Evolutionary conservation across 2,329 filamentous ascomycete genomes (phyloP), one percentile per base, ranked within the genome.

Genomic region (Bipolaris victoriae): DNA sequence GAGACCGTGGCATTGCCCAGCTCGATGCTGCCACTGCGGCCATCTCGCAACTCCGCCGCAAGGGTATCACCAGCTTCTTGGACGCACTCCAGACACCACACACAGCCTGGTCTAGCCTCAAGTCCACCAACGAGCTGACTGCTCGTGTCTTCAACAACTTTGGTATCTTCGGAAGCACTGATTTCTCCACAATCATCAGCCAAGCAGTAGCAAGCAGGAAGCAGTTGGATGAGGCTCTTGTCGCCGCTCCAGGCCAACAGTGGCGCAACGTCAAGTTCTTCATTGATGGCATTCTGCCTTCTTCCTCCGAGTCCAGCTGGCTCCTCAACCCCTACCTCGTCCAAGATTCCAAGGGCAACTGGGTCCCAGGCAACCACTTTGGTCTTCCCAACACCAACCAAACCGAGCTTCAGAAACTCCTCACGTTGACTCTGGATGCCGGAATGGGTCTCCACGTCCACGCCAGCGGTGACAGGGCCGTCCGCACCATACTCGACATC

Each of bases 261-360:
- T 53, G 50, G 50, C 50, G 41, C 7, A 39, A 40, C 20, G 13
- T 53, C 35, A 53, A 53, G 22, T 46, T 47, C 35, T 53, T 53
- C 50, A 36, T 53, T 33, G 50, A 53, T 40, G 50, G 50, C 18
- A 29, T 53, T 39, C 22, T 53, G 6, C 41, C 50, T 15, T 18
- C 29, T 15, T 20, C 29, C 15, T 53, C 50, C 7, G 18, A 36
- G 18, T 29, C 50, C 16, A 40, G 31, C 22, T 37, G 24, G 41
- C 35, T 53, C 9, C 35, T 53, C 18, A 26, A 40, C 6, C 50
- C 50, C 16, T 53, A 53, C 41, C 31, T 52, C 10, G n/a, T 52
- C 11, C 9, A 52, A 44, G 33, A 39, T 16, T 29, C 37, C 50
- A 26, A 52, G 20, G 50, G 41, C 31, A 52, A 40, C 11, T 53